Evolutionary conservation across 805 yeast genomes (phyloP).

Genomic region (Isabelozyma pseudorhagii): DNA sequence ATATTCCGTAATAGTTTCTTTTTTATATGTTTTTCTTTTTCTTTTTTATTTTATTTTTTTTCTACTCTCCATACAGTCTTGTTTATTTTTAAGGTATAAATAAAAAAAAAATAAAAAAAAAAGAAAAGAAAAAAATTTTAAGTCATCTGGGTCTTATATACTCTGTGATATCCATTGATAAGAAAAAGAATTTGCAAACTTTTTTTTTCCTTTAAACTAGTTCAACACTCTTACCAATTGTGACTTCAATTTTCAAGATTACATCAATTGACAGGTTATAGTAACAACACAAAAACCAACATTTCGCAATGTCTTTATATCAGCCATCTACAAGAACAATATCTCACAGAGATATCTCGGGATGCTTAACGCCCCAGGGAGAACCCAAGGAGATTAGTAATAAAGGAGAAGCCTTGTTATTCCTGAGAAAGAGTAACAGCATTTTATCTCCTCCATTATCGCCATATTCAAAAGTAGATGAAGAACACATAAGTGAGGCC

Average conservation of each 20-base stretch:
- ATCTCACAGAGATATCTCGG: slow-evolving; percentile 21
- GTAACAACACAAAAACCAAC: not conserved
- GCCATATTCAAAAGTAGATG: slow-evolving; percentile 29
- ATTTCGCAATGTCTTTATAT: slow-evolving; percentile 6
- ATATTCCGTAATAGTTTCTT: not conserved
- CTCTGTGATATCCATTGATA: not conserved
- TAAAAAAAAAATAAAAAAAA: slow-evolving; percentile 1
- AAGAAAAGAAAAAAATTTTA: slow-evolving; percentile 3
- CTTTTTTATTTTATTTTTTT: not conserved
- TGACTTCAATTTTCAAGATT: slow-evolving; percentile 22
- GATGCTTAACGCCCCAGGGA: slow-evolving; percentile 29
- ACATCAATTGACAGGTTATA: not conserved
- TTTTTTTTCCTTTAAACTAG: not conserved
- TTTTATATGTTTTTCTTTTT: not conserved
- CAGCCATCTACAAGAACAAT: slow-evolving; percentile 31
- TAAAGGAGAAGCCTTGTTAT: slow-evolving; percentile 4
- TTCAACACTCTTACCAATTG: not conserved
- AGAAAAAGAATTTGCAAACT: not conserved
- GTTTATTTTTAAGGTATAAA: not conserved
- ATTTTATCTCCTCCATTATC: slow-evolving; percentile 48
- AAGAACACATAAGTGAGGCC: not conserved
- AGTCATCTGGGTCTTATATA: not conserved
- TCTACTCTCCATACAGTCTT: not conserved
- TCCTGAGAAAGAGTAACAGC: slow-evolving; percentile 7
- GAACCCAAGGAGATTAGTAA: slow-evolving; percentile 6